These are phyloP conservation scores for Fistulinella staudtii DNA, from an alignment of 1,284 basidiomycete species.

Conservation along the genomic window DNA sequence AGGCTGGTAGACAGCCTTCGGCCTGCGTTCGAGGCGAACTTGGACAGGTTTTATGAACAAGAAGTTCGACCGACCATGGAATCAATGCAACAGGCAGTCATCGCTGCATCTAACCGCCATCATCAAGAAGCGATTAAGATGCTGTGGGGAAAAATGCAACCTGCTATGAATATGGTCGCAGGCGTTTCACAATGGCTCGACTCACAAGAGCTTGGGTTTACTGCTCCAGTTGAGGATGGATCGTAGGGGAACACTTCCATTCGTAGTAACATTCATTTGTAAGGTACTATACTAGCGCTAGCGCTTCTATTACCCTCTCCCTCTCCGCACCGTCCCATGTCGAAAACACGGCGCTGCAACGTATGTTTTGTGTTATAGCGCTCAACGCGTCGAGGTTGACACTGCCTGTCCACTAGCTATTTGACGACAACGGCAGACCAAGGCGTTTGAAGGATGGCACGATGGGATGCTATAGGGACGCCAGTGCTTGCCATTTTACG, in stretches of 20 bases:
- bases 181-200: constrained; percentile 30
- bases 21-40: constrained; percentile 15
- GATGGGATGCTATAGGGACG: constrained; percentile 21
- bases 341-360: constrained; percentile 28
- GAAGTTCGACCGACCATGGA: constrained; percentile 20
- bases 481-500: constrained; percentile 23
- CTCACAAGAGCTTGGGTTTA: constrained; percentile 26
- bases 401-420: constrained; percentile 17
- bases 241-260: constrained; percentile 7
- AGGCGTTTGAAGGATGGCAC: constrained; percentile 21
- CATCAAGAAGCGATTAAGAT: constrained; percentile 24
- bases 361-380: constrained; percentile 20
- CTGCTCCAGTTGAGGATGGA: constrained; percentile 19
- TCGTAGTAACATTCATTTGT: constrained; percentile 19
- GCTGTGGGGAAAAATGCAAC: constrained; percentile 28
- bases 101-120: constrained; percentile 17
- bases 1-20: constrained; percentile 19
- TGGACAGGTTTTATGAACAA: constrained; percentile 24
- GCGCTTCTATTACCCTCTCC: too few species aligned
- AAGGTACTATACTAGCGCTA: constrained; percentile 16
- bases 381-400: constrained; percentile 8
- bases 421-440: constrained; percentile 26
- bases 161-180: constrained; percentile 32
- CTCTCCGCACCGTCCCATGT: not conserved
- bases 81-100: constrained; percentile 10